Conservation (phyloP, 768 basidiomycete genomes). For the Boletus subcaerulescens region DNA sequence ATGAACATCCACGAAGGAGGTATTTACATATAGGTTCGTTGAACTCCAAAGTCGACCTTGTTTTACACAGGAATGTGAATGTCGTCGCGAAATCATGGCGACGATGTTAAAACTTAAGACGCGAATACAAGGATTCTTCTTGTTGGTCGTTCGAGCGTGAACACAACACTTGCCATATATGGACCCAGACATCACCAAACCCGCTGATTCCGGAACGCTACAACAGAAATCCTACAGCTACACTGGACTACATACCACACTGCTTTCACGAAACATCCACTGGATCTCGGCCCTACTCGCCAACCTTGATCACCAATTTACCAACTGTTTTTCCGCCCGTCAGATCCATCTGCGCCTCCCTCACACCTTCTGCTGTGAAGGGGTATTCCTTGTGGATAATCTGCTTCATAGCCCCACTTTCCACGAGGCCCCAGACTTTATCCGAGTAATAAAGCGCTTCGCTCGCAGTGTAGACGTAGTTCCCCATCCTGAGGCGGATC, state of each 20-base stretch:
- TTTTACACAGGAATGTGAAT: conserved; percentile 13
- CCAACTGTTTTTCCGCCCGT: conserved; percentile 75
- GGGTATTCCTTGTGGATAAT: conserved; percentile 75
- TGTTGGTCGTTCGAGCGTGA: conserved; percentile 12
- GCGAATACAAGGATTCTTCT: conserved; percentile 22
- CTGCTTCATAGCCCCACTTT: conserved; percentile 59
- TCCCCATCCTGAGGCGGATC: conserved; percentile 49
- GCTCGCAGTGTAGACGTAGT: conserved; percentile 71
- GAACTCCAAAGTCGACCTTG: conserved; percentile 16
- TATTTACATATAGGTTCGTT: conserved; percentile 26
- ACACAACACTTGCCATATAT: conserved; percentile 26
- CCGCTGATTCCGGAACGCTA: too few species aligned
- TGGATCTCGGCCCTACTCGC: conserved; percentile 8
- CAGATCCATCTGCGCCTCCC: conserved; percentile 75
- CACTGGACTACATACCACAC: not conserved
- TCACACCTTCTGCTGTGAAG: conserved; percentile 78
- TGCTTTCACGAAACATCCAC: too few species aligned
- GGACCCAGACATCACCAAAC: not conserved
- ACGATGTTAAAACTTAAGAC: conserved; percentile 8
- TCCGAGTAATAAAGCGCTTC: conserved; percentile 67
- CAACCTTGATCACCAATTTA: conserved; percentile 80
- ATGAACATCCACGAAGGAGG: not conserved
- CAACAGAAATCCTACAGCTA: not conserved
- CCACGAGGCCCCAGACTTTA: conserved; percentile 61
- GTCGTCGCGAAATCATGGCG: conserved; percentile 21